These are phyloP conservation scores for Hypoxylon sp. DNA, from an alignment of 2,329 filamentous ascomycete species.

Conservation along the genomic window DNA sequence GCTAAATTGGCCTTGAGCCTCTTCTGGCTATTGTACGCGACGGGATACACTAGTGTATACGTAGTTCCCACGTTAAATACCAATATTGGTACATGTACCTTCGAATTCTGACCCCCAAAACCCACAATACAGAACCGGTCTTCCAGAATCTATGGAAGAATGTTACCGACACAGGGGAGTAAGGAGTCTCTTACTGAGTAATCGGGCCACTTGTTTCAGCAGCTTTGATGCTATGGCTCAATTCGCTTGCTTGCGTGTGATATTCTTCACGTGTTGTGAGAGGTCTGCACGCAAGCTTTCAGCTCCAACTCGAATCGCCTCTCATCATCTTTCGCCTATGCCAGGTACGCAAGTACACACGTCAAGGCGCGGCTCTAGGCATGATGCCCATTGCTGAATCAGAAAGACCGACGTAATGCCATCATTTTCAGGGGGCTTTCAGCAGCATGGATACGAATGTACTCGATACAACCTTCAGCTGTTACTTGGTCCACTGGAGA, in stretches of 20 bases:
- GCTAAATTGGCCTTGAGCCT: constrained; percentile 9
- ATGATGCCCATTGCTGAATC: constrained; percentile 14
- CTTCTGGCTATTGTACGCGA: constrained; percentile 8
- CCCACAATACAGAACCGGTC: constrained; percentile 23
- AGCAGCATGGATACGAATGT: constrained; percentile 24
- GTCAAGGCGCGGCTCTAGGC: constrained; percentile 12
- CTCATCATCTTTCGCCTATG: not conserved
- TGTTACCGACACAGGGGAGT: constrained; percentile 26
- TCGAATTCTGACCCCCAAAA: constrained; percentile 1
- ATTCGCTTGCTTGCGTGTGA: constrained; percentile 5
- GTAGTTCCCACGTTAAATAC: constrained; percentile 8
- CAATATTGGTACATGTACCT: not conserved
- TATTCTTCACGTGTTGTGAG: constrained; percentile 16
- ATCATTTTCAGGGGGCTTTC: constrained; percentile 35
- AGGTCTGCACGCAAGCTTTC: constrained; percentile 12
- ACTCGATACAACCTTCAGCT: constrained; percentile 32
- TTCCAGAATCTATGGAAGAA: constrained; percentile 22
- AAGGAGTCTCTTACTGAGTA: constrained; percentile 17
- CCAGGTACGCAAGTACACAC: constrained; percentile 14
- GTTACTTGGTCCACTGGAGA: constrained; percentile 30
- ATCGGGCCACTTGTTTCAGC: constrained; percentile 36
- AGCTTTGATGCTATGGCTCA: constrained; percentile 11
- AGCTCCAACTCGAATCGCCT: constrained; percentile 1
- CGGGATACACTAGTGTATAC: constrained; percentile 5
- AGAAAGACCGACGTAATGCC: constrained; percentile 42